phyloP scores from a whole-genome alignment of 1,139 yeast genomes.

The Geotrichum citri-aurantii region DNA sequence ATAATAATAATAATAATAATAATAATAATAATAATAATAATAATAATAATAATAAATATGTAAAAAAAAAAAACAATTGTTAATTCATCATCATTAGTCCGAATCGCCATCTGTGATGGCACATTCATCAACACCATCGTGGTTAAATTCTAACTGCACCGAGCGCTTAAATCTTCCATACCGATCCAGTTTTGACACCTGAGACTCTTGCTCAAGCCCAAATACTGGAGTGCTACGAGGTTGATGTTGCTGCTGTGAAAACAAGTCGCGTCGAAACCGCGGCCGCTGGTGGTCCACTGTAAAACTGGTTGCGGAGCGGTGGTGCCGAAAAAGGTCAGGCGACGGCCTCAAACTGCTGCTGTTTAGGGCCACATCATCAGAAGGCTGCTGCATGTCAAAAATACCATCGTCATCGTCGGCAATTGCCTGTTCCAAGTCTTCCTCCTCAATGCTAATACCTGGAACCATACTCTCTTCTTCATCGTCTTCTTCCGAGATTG shows the following conservation, averaged over 20 bases:
- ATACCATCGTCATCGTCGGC: not conserved
- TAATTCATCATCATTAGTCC: not conserved
- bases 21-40: not conserved
- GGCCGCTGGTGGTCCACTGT: not conserved
- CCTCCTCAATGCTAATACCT: constrained; percentile 4
- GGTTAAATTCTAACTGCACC: constrained; percentile 8
- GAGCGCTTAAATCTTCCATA: constrained; percentile 14
- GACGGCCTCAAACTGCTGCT: not conserved
- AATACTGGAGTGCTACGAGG: not conserved
- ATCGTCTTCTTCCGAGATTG: constrained; percentile 10
- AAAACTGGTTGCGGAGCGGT: constrained; percentile 6
- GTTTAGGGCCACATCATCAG: not conserved
- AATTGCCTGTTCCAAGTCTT: constrained; percentile 1
- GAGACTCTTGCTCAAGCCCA: not conserved
- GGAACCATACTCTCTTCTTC: constrained; percentile 5
- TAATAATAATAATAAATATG: not conserved
- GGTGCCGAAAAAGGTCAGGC: not conserved
- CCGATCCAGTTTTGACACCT: constrained; percentile 14
- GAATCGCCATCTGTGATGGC: constrained; percentile 16
- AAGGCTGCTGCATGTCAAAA: not conserved
- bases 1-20: not conserved
- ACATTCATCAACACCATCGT: constrained; percentile 14
- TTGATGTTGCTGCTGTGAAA: not conserved
- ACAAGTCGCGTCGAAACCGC: not conserved
- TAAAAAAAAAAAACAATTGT: not conserved